Percentiles rank a stretch among this genome's conserved stretches.
These are phyloP conservation scores for Penicillium sp. DNA, from an alignment of 2,329 filamentous ascomycete species.

Conservation along the genomic window DNA sequence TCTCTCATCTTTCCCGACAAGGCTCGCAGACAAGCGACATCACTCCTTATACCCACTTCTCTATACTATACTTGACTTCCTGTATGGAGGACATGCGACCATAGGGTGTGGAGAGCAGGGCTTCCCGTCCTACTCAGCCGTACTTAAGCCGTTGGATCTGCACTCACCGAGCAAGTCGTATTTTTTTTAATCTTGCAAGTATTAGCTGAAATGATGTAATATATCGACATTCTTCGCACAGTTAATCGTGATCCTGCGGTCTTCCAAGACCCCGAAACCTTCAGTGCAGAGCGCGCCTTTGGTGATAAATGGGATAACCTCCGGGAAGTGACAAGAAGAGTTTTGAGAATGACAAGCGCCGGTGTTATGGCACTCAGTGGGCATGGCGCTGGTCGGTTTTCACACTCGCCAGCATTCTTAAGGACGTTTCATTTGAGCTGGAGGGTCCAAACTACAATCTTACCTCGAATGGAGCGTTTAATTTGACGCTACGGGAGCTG, in stretches of 20 bases:
- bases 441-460: constrained; percentile 53
- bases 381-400: constrained; percentile 71
- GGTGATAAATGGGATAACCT: constrained; percentile 66
- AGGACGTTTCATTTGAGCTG: constrained; percentile 61
- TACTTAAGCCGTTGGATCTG: too few relatives aligned
- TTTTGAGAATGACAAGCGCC: constrained; percentile 70
- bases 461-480: constrained; percentile 45
- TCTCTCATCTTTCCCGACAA: too few relatives aligned
- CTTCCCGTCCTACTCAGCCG: too few relatives aligned
- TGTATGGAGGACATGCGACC: too few relatives aligned
- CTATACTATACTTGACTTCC: too few relatives aligned
- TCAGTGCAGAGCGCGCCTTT: constrained; percentile 70
- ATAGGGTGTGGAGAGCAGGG: too few relatives aligned
- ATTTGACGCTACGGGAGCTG: constrained; percentile 10
- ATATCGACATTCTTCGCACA: constrained; percentile 53
- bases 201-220: too few relatives aligned
- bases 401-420: constrained; percentile 61
- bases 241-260: constrained; percentile 64
- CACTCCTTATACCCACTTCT: too few relatives aligned
- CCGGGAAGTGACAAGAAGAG: constrained; percentile 65
- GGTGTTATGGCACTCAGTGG: constrained; percentile 70
- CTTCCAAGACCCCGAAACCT: constrained; percentile 63
- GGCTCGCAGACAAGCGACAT: too few relatives aligned
- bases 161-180: too few relatives aligned
- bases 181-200: too few relatives aligned